A percentile compares a stretch with the other conserved stretches of the same genome.
Conservation (phyloP, 345 rosid species). For the Clausena lansium region DNA sequence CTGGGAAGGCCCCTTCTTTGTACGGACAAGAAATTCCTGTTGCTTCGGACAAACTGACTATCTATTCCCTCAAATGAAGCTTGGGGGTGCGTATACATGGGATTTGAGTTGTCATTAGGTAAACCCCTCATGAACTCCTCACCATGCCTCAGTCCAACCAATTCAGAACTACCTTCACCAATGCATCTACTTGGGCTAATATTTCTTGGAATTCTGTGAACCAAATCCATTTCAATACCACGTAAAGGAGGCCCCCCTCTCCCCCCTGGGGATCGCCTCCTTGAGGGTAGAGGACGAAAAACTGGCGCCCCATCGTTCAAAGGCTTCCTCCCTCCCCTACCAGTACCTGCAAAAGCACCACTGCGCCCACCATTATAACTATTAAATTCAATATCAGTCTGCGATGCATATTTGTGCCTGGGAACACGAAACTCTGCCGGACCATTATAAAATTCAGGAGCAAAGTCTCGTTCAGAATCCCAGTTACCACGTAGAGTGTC, state of each 20-base stretch:
- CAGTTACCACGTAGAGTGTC: constrained; percentile 41
- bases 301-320: constrained; percentile 38
- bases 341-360: constrained; percentile 46
- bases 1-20: constrained; percentile 48
- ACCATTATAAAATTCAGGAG: constrained; percentile 37
- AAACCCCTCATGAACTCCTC: constrained; percentile 53
- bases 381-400: constrained; percentile 45
- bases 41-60: constrained; percentile 50
- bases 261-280: constrained; percentile 53
- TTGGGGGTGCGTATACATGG: constrained; percentile 41
- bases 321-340: constrained; percentile 60
- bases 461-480: constrained; percentile 46
- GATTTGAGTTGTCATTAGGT: constrained; percentile 44
- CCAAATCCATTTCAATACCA: constrained; percentile 43
- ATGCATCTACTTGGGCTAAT: constrained; percentile 38
- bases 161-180: constrained; percentile 56
- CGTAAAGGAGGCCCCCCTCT: constrained; percentile 45
- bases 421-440: constrained; percentile 34
- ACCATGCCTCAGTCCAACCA: constrained; percentile 55
- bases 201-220: constrained; percentile 52
- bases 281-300: constrained; percentile 38
- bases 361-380: constrained; percentile 48
- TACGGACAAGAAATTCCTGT: constrained; percentile 47
- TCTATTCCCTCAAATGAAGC: constrained; percentile 57
- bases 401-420: constrained; percentile 40